Conservation (phyloP, 176 grass and related monocot species). For the Secale cereale region DNA sequence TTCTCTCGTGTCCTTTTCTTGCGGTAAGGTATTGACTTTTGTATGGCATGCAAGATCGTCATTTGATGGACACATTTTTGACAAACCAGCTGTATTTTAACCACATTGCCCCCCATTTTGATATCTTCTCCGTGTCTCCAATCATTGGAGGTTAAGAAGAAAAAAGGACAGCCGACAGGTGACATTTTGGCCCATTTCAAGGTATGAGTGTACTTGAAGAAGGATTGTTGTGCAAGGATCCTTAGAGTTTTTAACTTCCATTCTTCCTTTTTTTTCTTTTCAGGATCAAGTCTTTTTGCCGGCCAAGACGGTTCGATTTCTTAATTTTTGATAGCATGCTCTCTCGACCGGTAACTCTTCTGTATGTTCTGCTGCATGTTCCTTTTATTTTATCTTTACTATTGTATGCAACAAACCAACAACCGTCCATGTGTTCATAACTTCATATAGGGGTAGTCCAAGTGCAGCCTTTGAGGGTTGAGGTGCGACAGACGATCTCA, state of each 20-base stretch:
- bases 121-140: background rate
- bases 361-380: background rate
- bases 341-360: no score
- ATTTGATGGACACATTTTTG: conserved; percentile 17
- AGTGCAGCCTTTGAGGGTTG: conserved; percentile 8
- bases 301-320: background rate
- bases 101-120: background rate
- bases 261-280: background rate
- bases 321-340: background rate
- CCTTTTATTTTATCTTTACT: no score
- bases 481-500: conserved; percentile 11
- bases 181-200: background rate
- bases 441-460: background rate
- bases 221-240: background rate
- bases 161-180: background rate
- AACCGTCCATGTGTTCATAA: background rate
- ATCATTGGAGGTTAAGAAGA: conserved; percentile 20
- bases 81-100: background rate
- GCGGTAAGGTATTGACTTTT: conserved; percentile 33
- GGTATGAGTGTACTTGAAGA: background rate
- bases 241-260: background rate
- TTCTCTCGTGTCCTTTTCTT: conserved; percentile 1
- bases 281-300: background rate
- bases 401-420: background rate
- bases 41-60: background rate